Conservation (phyloP, 2,329 filamentous ascomycete species). For the Ascochyta viciae-villosae region DNA sequence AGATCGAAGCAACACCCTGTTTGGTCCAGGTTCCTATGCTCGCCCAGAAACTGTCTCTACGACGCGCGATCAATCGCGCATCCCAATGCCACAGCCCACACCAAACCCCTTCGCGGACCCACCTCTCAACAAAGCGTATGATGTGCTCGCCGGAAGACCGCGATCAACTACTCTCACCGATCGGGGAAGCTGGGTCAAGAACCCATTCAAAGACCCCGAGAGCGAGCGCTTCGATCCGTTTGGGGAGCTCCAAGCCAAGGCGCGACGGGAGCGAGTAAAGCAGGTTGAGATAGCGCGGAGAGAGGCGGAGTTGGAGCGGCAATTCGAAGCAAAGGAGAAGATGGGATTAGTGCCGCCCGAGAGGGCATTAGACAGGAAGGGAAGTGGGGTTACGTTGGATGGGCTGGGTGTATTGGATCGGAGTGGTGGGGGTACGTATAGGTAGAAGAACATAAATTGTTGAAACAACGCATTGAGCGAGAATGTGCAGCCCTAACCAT, state of each 20-base stretch:
- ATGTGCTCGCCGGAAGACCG: constrained; percentile 42
- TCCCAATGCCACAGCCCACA: constrained; percentile 32
- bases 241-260: constrained; percentile 45
- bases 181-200: constrained; percentile 43
- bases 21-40: constrained; percentile 32
- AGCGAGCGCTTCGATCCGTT: constrained; percentile 49
- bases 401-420: constrained; percentile 36
- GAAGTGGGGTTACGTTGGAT: constrained; percentile 34
- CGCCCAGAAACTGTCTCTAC: constrained; percentile 47
- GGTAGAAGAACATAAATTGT: not conserved
- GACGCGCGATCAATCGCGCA: constrained; percentile 27
- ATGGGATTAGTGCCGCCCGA: constrained; percentile 32
- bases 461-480: not conserved
- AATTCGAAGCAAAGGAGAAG: constrained; percentile 36
- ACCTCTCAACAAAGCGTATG: constrained; percentile 46
- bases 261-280: constrained; percentile 32
- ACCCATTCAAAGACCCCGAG: constrained; percentile 45
- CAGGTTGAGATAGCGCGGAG: constrained; percentile 35
- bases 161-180: constrained; percentile 45
- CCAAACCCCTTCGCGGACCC: constrained; percentile 48
- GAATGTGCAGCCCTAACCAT: not conserved
- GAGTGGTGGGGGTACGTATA: constrained; percentile 23
- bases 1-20: constrained; percentile 36
- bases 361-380: constrained; percentile 26
- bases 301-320: constrained; percentile 29